Base-by-base conservation (phyloP, 164 flowering plant species). In the Nymphaea colorata region DNA sequence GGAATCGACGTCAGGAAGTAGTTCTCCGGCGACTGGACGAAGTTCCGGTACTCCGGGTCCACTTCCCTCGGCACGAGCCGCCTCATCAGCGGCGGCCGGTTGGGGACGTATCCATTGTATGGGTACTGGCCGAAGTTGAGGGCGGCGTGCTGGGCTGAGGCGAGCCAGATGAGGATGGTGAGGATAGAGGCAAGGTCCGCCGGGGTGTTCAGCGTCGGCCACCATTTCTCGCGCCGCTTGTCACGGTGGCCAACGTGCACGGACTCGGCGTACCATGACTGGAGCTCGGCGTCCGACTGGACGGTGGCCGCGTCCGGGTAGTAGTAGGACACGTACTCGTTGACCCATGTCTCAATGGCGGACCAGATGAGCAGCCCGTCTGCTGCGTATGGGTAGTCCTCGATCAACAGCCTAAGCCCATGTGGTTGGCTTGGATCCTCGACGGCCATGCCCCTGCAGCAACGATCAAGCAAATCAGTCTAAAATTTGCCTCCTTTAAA, bases 51-150 rank as follows among this genome's bases (percentile, higher is more conserved):
- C 74, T 88, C 97, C 0, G 95, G 87, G 64, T 89, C 93, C 6
- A 67, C 75, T 51, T 86, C 88, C 4, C 82, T 91, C 0, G 97
- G 98, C 41, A 94, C 77, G 3, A 91, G 62, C 14, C 96, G 78
- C 5, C 98, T 82, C 91, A 91, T 84, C 10, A 94, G 75, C 2
- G 97, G 96, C 0, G 97, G 96, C 3, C 95, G 87, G 78, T 91
- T 94, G 0, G 98, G 98, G n/a, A 94, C 88, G 67, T 91, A 94
- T 0, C 98, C 98, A 0, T 96, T 96, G 64, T 87, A 88, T 0
- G 98, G 96, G 76, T 94, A 94, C 75, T 94, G 98, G 11, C 96
- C 98, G 62, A 94, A 94, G 61, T 94, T 94, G 3, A 94, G 85
- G 3, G 98, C 95, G 0, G 98, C 98, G 43, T 94, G 97, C 59